Conservation (phyloP, 441 rosid species). For the Gossypium trilobum region DNA sequence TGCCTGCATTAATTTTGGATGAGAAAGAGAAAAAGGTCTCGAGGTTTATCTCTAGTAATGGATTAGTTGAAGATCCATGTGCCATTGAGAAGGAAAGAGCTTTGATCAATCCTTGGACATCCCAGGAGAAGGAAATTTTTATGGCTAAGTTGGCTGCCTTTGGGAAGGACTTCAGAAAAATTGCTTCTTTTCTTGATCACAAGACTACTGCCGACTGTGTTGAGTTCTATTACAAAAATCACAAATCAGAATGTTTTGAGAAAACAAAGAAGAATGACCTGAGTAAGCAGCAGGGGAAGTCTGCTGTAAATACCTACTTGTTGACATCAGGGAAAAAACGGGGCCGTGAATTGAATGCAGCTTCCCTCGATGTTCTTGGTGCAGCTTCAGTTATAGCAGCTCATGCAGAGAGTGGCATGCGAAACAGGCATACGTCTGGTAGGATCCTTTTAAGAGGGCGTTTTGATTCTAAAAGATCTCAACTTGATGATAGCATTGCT, state of each 20-base stretch:
- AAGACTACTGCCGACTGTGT: slow-evolving; percentile 97
- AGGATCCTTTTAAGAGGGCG: slow-evolving; percentile 40
- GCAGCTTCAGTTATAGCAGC: slow-evolving; percentile 74
- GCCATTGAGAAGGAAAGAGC: slow-evolving; percentile 82
- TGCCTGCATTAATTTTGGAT: slow-evolving; percentile 87
- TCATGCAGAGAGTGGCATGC: slow-evolving; percentile 39
- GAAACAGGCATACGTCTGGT: slow-evolving; percentile 34
- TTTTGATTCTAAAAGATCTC: slow-evolving; percentile 36
- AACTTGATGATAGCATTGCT: slow-evolving; percentile 36
- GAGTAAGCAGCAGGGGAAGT: slow-evolving; percentile 50
- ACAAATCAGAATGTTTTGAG: slow-evolving; percentile 83
- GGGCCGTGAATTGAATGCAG: slow-evolving; percentile 62
- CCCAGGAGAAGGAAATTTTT: slow-evolving; percentile 70
- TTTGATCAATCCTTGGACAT: slow-evolving; percentile 86
- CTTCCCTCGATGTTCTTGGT: slow-evolving; percentile 73
- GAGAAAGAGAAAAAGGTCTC: slow-evolving; percentile 58
- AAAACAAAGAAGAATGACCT: slow-evolving; percentile 59
- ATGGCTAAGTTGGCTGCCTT: slow-evolving; percentile 60
- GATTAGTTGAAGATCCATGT: slow-evolving; percentile 84
- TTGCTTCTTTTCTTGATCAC: slow-evolving; percentile 77
- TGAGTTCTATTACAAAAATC: slow-evolving; percentile 93
- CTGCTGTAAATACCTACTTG: slow-evolving; percentile 52
- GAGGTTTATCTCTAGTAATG: slow-evolving; percentile 67
- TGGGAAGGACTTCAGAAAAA: slow-evolving; percentile 84
- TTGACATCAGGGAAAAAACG: slow-evolving; percentile 63